Conservation (phyloP, 2,329 filamentous ascomycete genomes). For the Aspergillus floridensis region DNA sequence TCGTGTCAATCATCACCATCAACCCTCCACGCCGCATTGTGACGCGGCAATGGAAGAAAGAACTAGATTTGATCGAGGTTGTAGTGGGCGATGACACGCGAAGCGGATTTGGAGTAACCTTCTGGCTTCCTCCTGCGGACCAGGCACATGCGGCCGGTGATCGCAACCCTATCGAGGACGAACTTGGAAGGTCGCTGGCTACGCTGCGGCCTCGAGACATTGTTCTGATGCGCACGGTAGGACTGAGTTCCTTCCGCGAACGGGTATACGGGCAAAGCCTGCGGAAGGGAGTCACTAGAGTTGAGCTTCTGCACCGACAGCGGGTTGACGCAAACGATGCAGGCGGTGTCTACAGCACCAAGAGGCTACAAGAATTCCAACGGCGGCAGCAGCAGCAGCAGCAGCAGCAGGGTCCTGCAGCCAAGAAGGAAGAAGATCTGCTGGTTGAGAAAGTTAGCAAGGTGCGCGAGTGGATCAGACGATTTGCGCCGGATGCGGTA, state of each 20-base stretch:
- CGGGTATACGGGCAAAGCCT: slow-evolving; percentile 84
- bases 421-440: slow-evolving; percentile 39
- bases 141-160: slow-evolving; percentile 4
- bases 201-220: slow-evolving; percentile 69
- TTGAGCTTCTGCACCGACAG: slow-evolving; percentile 64
- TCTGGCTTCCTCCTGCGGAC: slow-evolving; percentile 65
- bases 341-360: slow-evolving; percentile 57
- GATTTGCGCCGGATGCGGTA: slow-evolving; percentile 58
- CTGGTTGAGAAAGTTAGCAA: slow-evolving; percentile 63
- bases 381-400: neutral
- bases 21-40: slow-evolving; percentile 65
- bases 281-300: slow-evolving; percentile 65
- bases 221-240: slow-evolving; percentile 75
- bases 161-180: slow-evolving; percentile 19
- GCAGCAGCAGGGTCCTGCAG: slow-evolving; percentile 10
- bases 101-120: slow-evolving; percentile 75
- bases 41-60: slow-evolving; percentile 54
- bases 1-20: slow-evolving; percentile 76
- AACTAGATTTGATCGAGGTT: slow-evolving; percentile 69
- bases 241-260: slow-evolving; percentile 69
- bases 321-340: slow-evolving; percentile 52
- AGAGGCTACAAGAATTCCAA: slow-evolving; percentile 41
- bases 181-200: slow-evolving; percentile 42
- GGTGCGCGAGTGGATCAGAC: slow-evolving; percentile 72
- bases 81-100: slow-evolving; percentile 82